phyloP scores from a whole-genome alignment of 140 eudicot genomes.

The Eryngium alpinum region DNA sequence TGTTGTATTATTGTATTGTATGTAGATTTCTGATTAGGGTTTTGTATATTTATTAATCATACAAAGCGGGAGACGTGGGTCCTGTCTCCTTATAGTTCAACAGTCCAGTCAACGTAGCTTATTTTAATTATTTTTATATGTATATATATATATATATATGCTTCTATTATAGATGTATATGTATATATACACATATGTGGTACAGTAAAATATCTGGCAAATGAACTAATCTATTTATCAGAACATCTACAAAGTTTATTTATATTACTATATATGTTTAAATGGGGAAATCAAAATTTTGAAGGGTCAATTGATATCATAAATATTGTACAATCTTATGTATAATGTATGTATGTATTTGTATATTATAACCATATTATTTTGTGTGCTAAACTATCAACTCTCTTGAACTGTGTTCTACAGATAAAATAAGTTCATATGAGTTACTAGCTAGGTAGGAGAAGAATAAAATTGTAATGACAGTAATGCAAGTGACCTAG shows the following conservation, averaged over 20 bases:
- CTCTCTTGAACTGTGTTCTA: too few relatives aligned
- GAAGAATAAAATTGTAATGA: not conserved
- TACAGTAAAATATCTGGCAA: not conserved
- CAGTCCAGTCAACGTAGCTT: conserved; percentile 41
- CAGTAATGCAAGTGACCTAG: not conserved
- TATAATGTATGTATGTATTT: too few relatives aligned
- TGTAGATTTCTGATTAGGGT: not conserved
- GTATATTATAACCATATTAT: too few relatives aligned
- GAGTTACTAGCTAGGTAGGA: conserved; percentile 7
- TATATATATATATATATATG: not conserved
- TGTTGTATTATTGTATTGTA: too few relatives aligned
- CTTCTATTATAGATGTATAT: too few relatives aligned
- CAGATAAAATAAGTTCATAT: not conserved
- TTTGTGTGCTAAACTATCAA: too few relatives aligned
- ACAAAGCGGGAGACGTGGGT: conserved; percentile 69
- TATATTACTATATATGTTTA: too few relatives aligned
- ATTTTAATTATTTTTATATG: not conserved
- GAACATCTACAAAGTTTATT: too few relatives aligned
- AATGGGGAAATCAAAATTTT: too few relatives aligned
- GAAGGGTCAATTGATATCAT: too few relatives aligned
- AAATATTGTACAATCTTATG: too few relatives aligned
- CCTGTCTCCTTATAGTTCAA: conserved; percentile 53
- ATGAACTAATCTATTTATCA: too few relatives aligned
- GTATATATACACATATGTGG: not conserved
- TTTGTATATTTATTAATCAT: conserved; percentile 19